phyloP scores from a whole-genome alignment of 805 yeast species.

The Starmera amethionina region DNA sequence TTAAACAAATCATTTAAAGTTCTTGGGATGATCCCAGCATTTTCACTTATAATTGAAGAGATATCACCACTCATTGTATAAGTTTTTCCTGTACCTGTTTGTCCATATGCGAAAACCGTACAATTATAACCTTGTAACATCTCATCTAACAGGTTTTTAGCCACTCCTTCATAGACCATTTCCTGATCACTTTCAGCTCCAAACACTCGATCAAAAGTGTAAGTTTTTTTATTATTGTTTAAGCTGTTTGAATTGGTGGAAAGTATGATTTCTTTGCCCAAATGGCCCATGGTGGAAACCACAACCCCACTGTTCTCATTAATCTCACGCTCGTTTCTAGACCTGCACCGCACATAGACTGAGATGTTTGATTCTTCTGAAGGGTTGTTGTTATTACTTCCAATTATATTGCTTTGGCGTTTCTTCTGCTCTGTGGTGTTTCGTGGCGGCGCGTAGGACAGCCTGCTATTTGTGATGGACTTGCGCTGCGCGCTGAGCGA shows the following conservation, averaged over 20 bases:
- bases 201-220: constrained; percentile 66
- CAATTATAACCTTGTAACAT: constrained; percentile 66
- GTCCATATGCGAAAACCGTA: constrained; percentile 79
- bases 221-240: constrained; percentile 33
- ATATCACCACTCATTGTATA: constrained; percentile 67
- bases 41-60: constrained; percentile 27
- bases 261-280: constrained; percentile 36
- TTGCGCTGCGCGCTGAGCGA: no score
- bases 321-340: constrained; percentile 44
- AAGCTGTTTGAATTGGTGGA: constrained; percentile 28
- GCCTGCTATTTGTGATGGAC: no score
- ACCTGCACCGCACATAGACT: constrained; percentile 49
- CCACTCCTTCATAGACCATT: constrained; percentile 54
- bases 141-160: constrained; percentile 48
- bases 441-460: no score
- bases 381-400: neutral
- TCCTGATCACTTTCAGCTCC: constrained; percentile 76
- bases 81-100: constrained; percentile 83
- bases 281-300: constrained; percentile 36
- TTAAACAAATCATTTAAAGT: constrained; percentile 46
- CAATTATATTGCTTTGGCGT: no score
- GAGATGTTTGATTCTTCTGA: constrained; percentile 30
- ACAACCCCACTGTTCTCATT: constrained; percentile 47
- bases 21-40: constrained; percentile 59
- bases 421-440: no score